Evolutionary conservation across 768 basidiomycete genomes (phyloP), one percentile per base, ranked within the genome.

Genomic region (Collybiopsis luxurians): DNA sequence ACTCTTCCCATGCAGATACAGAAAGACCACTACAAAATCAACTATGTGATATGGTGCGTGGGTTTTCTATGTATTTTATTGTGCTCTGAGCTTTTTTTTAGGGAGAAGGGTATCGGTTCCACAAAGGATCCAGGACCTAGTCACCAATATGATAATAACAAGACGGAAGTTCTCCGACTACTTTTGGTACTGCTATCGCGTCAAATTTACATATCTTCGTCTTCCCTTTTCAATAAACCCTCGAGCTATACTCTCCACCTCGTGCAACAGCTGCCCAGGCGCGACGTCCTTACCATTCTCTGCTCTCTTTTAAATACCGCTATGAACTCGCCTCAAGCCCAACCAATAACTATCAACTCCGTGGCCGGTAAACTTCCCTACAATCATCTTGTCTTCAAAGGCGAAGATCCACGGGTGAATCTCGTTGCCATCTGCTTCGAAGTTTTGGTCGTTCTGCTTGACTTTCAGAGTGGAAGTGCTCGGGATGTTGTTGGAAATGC

Each of bases 31-130:
- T 83, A 91, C 68, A 89, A 91, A 67, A 86, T 94, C 44, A 86
- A 89, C 67, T 89, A 94, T 75, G 77, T 90, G 23, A 95, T 95
- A 54, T 96, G 93, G 92, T 92, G 68, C 58, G 87, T 69, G n/a
- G n/a, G n/a, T n/a, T n/a, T n/a, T n/a, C n/a, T 13, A 43, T 38
- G 56, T 21, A 10, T 6, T 39, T 49, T 19, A 6, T 24, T 42
- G 15, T 17, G n/a, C 17, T 28, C 46, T 49, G 30, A 3, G 59
- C 5, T 13, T 56, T 39, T 21, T 59, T 30, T 43, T 19, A 95
- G 96, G 96, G 94, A 97, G 76, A 93, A 89, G 65, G 96, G 96
- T 12, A 83, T 99, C 23, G 96, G 97, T 12, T 93, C 93, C 2
- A 92, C 93, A 2, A 75, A 81, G 36, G 87, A 91, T 66, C 80